Percentiles rank a stretch among this genome's conserved stretches.
Evolutionary conservation across 78 protist genomes (phyloP).

Genomic region (Isochrysis galbana): DNA sequence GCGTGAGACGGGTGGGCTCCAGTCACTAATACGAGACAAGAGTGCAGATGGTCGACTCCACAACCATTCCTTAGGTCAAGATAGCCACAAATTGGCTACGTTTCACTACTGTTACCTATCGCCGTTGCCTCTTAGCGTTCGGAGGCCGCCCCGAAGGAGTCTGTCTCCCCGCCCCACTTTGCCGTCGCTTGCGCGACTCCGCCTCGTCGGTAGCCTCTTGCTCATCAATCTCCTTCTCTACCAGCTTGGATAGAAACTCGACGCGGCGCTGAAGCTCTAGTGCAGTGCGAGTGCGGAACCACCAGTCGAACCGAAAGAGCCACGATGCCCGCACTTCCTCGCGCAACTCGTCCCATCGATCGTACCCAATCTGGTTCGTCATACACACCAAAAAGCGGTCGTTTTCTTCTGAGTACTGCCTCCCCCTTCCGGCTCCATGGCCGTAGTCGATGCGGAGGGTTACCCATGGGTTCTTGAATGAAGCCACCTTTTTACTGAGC

Average conservation of each 20-base stretch:
- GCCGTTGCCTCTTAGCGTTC: no score
- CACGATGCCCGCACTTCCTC: neutral
- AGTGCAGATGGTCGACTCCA: no score
- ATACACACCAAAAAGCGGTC: constrained; percentile 75
- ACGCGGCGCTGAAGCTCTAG: neutral
- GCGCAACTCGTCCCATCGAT: constrained; percentile 42
- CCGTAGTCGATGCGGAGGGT: constrained; percentile 57
- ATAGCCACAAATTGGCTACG: no score
- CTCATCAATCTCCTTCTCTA: neutral
- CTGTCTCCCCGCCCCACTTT: no score
- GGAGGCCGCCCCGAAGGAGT: no score
- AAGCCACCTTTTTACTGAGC: constrained; percentile 47
- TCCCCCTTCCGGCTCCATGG: constrained; percentile 21
- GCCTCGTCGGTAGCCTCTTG: neutral
- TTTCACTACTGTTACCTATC: no score
- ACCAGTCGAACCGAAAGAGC: constrained; percentile 17
- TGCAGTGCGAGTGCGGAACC: neutral
- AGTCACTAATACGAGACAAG: no score
- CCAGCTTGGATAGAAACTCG: neutral
- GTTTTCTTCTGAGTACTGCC: constrained; percentile 62
- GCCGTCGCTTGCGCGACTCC: neutral
- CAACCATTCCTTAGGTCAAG: no score
- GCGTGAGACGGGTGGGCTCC: no score
- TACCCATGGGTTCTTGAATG: constrained; percentile 51
- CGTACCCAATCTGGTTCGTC: constrained; percentile 69